phyloP scores from a whole-genome alignment of 2,329 filamentous ascomycete genomes.

The Coleophoma crateriformis region DNA sequence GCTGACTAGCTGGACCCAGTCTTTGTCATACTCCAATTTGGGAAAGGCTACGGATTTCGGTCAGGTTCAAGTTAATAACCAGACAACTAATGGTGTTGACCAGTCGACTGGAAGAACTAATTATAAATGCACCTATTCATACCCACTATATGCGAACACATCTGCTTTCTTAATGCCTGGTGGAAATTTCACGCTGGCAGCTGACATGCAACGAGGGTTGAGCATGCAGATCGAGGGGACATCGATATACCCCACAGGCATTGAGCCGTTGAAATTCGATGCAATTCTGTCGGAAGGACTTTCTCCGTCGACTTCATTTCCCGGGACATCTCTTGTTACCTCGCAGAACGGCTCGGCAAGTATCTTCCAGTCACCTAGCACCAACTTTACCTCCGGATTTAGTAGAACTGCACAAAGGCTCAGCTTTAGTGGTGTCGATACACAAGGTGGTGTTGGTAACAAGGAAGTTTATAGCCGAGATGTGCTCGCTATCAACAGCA shows the following conservation, averaged over 20 bases:
- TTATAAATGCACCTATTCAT: conserved; percentile 41
- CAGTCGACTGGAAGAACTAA: conserved; percentile 21
- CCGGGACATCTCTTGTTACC: conserved; percentile 39
- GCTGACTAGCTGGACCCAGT: conserved; percentile 51
- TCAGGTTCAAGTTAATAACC: conserved; percentile 45
- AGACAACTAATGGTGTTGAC: conserved; percentile 44
- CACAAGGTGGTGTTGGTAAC: conserved; percentile 6
- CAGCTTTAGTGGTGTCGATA: conserved; percentile 40
- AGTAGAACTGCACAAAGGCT: conserved; percentile 54
- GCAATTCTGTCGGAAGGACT: conserved; percentile 10
- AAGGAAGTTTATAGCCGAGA: conserved; percentile 49
- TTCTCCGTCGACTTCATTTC: conserved; percentile 19
- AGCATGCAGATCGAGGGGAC: conserved; percentile 37
- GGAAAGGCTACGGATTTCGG: conserved; percentile 49
- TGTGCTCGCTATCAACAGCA: conserved; percentile 49
- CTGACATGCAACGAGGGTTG: conserved; percentile 42
- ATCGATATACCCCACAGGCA: conserved; percentile 51
- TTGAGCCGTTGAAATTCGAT: conserved; percentile 47
- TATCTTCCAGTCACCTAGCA: conserved; percentile 44
- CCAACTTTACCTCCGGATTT: conserved; percentile 40
- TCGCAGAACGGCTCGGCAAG: conserved; percentile 51
- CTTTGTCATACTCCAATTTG: conserved; percentile 47
- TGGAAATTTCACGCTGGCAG: conserved; percentile 42
- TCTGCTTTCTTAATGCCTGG: conserved; percentile 37
- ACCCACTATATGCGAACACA: conserved; percentile 55